Conservation (phyloP, 371 early-diverging fungal species). For the Rhizomucor pusillus region DNA sequence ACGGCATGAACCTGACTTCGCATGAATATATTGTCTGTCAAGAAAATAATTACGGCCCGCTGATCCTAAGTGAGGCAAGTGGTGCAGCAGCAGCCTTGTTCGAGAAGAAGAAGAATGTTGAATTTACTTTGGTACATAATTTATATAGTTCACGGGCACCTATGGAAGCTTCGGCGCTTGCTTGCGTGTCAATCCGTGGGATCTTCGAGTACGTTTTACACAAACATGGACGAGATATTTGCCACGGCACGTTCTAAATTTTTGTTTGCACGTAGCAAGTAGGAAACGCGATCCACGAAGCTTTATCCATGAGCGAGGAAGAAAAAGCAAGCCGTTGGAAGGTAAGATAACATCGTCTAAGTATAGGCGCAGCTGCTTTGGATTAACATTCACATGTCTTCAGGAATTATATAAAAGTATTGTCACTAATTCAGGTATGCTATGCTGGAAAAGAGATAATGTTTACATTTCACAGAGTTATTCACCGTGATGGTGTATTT, state of each 20-base stretch:
- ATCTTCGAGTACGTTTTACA: constrained; percentile 88
- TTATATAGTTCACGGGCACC: constrained; percentile 97
- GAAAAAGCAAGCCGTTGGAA: constrained; percentile 90
- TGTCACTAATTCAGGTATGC: constrained; percentile 60
- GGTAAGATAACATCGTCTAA: constrained; percentile 35
- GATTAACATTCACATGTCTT: too few relatives aligned
- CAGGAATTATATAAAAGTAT: constrained; percentile 65
- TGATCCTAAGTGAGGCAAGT: constrained; percentile 86
- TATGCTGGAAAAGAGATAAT: too few relatives aligned
- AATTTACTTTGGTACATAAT: constrained; percentile 16
- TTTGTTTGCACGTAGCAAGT: constrained; percentile 55
- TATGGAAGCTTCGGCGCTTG: constrained; percentile 89
- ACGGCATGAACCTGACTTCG: constrained; percentile 99
- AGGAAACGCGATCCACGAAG: constrained; percentile 84
- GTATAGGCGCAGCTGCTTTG: too few relatives aligned
- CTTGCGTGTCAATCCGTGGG: constrained; percentile 95
- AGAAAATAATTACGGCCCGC: constrained; percentile 83
- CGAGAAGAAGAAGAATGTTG: too few relatives aligned
- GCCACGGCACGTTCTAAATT: constrained; percentile 80
- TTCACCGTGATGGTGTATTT: constrained; percentile 7
- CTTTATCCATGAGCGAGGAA: constrained; percentile 73
- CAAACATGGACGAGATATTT: too few relatives aligned
- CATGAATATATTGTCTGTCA: constrained; percentile 98
- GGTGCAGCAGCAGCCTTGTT: too few relatives aligned
- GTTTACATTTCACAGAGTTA: too few relatives aligned